Evolutionary conservation across 176 grass and related monocot species (phyloP).

Genomic region (Stipa capillata): DNA sequence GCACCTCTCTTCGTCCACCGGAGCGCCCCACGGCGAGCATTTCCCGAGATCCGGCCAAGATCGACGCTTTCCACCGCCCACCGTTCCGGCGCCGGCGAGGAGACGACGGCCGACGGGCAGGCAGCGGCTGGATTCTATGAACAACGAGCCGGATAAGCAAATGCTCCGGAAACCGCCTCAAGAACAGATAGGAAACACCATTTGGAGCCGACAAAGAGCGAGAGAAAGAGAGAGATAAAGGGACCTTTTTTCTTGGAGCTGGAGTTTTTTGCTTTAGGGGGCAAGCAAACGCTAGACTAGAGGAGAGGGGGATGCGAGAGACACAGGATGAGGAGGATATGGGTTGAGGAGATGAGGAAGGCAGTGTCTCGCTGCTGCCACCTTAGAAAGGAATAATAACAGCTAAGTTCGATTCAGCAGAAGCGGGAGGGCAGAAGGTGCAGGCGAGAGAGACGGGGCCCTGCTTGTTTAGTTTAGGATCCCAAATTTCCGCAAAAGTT

Average conservation of each 20-base stretch:
- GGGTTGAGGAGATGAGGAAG: neutral
- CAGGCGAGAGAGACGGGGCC: neutral
- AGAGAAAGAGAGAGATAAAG: neutral
- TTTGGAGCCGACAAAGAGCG: neutral
- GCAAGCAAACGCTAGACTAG: neutral
- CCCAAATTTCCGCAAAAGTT: neutral
- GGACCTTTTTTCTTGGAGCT: neutral
- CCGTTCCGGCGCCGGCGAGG: neutral
- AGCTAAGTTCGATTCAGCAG: conserved; percentile 12
- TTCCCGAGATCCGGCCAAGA: conserved; percentile 23
- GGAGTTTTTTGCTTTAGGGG: neutral
- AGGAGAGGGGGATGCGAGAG: neutral
- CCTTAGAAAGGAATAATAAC: conserved; percentile 26
- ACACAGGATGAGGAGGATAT: neutral
- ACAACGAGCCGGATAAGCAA: neutral
- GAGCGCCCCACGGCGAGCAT: neutral
- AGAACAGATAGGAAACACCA: neutral
- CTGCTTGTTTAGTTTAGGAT: neutral
- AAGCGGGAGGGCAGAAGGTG: neutral
- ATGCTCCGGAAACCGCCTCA: neutral
- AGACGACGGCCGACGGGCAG: neutral
- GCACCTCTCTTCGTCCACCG: conserved; percentile 6
- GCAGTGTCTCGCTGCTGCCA: neutral
- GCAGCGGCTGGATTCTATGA: neutral
- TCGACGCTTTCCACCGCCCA: neutral